A percentile compares a stretch with the other conserved stretches of the same genome.
These are phyloP conservation scores for Lophiostoma macrostomum DNA, from an alignment of 495 filamentous ascomycete species.

Conservation along the genomic window DNA sequence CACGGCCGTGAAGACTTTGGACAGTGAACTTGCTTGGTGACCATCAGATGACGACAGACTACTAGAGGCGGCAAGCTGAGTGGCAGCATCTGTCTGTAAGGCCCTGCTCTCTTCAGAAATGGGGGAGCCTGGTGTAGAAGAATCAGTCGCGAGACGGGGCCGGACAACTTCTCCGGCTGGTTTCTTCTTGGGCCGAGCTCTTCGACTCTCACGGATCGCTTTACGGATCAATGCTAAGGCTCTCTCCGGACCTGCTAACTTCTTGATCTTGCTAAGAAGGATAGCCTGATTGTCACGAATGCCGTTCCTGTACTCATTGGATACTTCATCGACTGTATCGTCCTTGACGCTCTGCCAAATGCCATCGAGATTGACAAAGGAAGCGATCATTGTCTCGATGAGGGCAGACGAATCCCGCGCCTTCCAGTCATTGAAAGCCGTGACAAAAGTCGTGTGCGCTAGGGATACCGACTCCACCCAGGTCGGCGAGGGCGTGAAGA, in stretches of 20 bases:
- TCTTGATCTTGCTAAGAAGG: constrained; percentile 83
- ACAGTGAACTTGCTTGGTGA: constrained; percentile 41
- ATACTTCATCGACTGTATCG: constrained; percentile 77
- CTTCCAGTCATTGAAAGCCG: constrained; percentile 94
- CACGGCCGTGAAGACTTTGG: constrained; percentile 58
- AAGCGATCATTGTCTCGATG: constrained; percentile 90
- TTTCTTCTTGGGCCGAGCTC: constrained; percentile 65
- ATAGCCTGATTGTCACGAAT: constrained; percentile 92
- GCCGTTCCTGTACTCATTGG: constrained; percentile 85
- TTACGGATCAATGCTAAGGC: constrained; percentile 79
- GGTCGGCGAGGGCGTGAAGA: constrained; percentile 41
- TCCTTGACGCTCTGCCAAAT: constrained; percentile 97
- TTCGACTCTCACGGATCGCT: constrained; percentile 76
- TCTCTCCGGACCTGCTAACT: constrained; percentile 75
- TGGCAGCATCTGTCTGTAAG: constrained; percentile 22
- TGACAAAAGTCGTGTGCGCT: constrained; percentile 77
- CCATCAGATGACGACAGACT: constrained; percentile 11
- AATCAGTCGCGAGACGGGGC: constrained; percentile 53
- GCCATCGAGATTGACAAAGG: constrained; percentile 90
- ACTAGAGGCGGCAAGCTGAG: constrained; percentile 18
- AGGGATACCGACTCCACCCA: constrained; percentile 59
- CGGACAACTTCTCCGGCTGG: constrained; percentile 63
- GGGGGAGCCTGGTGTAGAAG: constrained; percentile 17
- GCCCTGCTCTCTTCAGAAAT: constrained; percentile 15
- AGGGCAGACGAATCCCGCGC: constrained; percentile 83